Conservation (phyloP, 2,329 filamentous ascomycete genomes). For the Cladosporium colombiae region DNA sequence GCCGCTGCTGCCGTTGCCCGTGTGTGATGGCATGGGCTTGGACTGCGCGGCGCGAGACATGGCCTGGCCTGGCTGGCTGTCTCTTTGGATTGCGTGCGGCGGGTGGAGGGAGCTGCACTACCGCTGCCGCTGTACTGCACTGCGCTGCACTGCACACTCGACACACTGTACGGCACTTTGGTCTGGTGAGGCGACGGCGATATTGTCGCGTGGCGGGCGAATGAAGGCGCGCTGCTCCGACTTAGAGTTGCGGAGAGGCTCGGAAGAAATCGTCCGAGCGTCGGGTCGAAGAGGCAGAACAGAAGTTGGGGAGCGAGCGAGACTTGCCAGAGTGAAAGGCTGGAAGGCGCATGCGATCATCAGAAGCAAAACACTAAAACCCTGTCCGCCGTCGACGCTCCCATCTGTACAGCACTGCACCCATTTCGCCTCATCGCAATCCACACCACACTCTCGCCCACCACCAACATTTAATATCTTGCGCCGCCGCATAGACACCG, state of each 20-base stretch:
- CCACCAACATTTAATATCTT: background rate
- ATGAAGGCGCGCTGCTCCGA: background rate
- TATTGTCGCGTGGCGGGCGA: slow-evolving; percentile 18
- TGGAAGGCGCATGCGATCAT: slow-evolving; percentile 15
- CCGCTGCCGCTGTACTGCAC: background rate
- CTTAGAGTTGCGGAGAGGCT: background rate
- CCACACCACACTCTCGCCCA: background rate
- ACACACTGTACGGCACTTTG: too few species aligned
- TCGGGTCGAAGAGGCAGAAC: background rate
- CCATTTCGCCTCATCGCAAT: slow-evolving; percentile 19
- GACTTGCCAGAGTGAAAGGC: background rate
- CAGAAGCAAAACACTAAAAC: slow-evolving; percentile 16
- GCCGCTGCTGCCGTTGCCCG: slow-evolving; percentile 22
- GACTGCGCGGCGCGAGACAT: slow-evolving; percentile 39
- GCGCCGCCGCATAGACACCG: background rate
- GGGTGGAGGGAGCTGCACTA: background rate
- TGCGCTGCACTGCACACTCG: too few species aligned
- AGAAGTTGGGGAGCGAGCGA: slow-evolving; percentile 11
- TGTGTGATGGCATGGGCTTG: slow-evolving; percentile 30
- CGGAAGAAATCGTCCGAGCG: background rate
- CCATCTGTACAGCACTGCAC: slow-evolving; percentile 8
- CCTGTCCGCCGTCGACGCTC: slow-evolving; percentile 3
- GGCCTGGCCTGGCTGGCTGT: slow-evolving; percentile 21
- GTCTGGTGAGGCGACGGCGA: slow-evolving; percentile 2
- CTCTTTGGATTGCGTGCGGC: background rate